Percentiles rank a stretch among this genome's conserved stretches.
These are phyloP conservation scores for Yarrowia keelungensis DNA, from an alignment of 805 yeast species.

Conservation along the genomic window DNA sequence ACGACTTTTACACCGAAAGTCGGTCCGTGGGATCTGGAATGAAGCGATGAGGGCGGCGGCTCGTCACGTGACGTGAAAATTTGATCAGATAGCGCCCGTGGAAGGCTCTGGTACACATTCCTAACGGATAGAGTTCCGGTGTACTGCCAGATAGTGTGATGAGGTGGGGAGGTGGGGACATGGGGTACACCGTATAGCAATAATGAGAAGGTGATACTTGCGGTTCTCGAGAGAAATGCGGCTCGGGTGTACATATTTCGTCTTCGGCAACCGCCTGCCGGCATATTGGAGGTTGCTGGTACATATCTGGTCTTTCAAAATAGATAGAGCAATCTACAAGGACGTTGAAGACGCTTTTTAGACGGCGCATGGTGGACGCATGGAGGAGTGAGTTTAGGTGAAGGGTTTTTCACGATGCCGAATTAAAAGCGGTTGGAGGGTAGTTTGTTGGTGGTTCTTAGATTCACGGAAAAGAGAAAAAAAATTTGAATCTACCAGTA, in stretches of 20 bases:
- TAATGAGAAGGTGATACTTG: no score
- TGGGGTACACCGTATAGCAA: no score
- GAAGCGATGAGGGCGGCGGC: no score
- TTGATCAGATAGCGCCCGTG: no score
- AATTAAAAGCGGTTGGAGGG: background rate
- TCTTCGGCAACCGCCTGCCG: background rate
- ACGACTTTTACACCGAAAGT: background rate
- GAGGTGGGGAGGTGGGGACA: constrained; percentile 29
- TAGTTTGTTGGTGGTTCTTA: background rate
- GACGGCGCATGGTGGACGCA: background rate
- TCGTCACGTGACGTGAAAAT: constrained; percentile 1
- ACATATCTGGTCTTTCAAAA: background rate
- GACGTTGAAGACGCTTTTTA: constrained; percentile 4
- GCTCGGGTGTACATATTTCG: background rate
- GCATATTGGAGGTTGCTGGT: background rate
- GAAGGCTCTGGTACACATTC: no score
- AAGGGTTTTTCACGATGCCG: background rate
- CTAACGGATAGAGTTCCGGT: constrained; percentile 3
- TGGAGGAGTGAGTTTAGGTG: constrained; percentile 7
- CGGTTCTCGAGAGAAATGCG: no score
- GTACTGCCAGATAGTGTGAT: constrained; percentile 28
- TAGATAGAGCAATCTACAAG: constrained; percentile 11
- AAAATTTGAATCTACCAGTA: background rate
- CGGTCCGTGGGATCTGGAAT: background rate
- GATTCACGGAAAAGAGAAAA: background rate